Base-by-base conservation (phyloP, 768 basidiomycete species). In the Cystofilobasidium capitatum region DNA sequence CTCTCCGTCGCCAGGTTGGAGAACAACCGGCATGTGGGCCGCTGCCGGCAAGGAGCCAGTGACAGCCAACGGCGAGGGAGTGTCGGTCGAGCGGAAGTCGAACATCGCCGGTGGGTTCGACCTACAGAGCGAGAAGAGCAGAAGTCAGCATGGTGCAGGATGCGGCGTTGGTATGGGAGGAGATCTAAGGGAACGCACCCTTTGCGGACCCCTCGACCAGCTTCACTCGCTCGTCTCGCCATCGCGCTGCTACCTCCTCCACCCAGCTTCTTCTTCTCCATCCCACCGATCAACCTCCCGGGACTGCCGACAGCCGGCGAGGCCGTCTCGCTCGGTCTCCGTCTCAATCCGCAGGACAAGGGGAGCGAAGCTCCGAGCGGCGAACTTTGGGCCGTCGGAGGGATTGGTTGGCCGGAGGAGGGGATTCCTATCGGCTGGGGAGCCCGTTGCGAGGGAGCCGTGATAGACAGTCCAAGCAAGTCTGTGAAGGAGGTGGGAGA, bases 221-320 rank as follows among this genome's bases (percentile, higher is more conserved):
- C 49, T 31, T 54, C 49, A 31, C 65, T 66, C n/a, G 65, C 57
- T 16, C 65, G 31, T 9, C 57, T 22, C n/a, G 47, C 44, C 65
- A 58, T 58, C 44, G 57, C 57, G 31, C 47, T 45, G 8, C 31
- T 8, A 2, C 36, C 51, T 47, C 55, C 64, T 13, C 57, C 64
- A 1, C 65, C 65, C 13, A 22, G 22, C 58, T 66, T 66, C 58
- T 66, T 66, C 42, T 66, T 66, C 40, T 66, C 65, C 44, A 66
- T 33, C 42, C 65, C 65, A 16, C 44, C 24, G 0, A 66, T 31
- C 17, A 42, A 47, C 17, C 57, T 16, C 1, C 57, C 47, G 5
- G 49, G 49, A 20, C 49, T 54, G 49, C 49, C 49, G 49, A 31
- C 24, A 31, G 26, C 6, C 26, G 13, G n/a, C n/a, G n/a, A n/a